Conservation (phyloP, 2,329 filamentous ascomycete genomes). For the Balansia obtecta region DNA sequence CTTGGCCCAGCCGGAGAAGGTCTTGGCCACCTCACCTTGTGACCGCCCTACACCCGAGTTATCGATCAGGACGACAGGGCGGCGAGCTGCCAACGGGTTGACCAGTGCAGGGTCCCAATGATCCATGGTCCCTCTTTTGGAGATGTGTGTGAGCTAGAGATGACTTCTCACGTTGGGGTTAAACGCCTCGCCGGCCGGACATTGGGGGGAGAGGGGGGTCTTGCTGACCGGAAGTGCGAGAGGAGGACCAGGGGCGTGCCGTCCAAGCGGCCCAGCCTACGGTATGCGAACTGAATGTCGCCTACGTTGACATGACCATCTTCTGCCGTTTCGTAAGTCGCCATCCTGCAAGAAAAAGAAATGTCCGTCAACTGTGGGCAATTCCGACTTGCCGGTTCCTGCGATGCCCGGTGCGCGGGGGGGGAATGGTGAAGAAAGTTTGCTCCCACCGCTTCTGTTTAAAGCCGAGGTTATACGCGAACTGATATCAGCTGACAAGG, state of each 20-base stretch:
- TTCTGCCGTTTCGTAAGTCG: slow-evolving; percentile 17
- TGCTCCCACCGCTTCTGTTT: background rate
- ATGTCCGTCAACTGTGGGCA: background rate
- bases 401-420: background rate
- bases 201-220: background rate
- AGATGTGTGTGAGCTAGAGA: background rate
- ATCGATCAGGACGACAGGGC: slow-evolving; percentile 34
- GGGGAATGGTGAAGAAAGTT: background rate
- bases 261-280: slow-evolving; percentile 15
- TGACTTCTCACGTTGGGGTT: background rate
- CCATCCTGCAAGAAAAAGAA: slow-evolving; percentile 11
- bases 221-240: slow-evolving; percentile 19
- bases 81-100: slow-evolving; percentile 27
- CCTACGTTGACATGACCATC: slow-evolving; percentile 18
- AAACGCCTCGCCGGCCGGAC: background rate
- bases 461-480: background rate
- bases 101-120: slow-evolving; percentile 31
- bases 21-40: slow-evolving; percentile 26
- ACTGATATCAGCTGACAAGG: background rate
- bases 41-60: slow-evolving; percentile 34
- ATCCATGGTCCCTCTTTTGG: slow-evolving; percentile 24
- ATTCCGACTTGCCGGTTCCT: background rate
- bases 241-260: slow-evolving; percentile 21
- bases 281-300: slow-evolving; percentile 20
- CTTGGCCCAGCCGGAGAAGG: slow-evolving; percentile 18